These are phyloP conservation scores for Barbarea vulgaris DNA, from an alignment of 345 rosid species.

Conservation along the genomic window DNA sequence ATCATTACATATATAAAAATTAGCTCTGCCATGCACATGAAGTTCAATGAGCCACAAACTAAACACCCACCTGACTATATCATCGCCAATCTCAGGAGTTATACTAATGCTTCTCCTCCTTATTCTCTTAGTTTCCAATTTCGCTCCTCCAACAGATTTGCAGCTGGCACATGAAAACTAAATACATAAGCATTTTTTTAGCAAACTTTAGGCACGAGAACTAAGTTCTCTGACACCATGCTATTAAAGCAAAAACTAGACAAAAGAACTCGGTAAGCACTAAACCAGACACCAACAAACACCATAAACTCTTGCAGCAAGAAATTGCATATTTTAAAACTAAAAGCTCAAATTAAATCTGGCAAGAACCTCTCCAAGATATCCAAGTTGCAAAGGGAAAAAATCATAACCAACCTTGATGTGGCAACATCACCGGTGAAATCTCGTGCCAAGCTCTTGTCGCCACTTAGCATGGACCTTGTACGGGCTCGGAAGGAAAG, in stretches of 20 bases:
- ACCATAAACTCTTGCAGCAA: slow-evolving; percentile 1
- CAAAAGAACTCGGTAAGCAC: slow-evolving; percentile 21
- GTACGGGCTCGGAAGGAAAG: slow-evolving; percentile 78
- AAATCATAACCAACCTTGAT: slow-evolving; percentile 60
- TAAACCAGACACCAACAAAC: slow-evolving; percentile 29
- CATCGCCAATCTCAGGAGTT: slow-evolving; percentile 98
- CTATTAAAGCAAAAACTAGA: slow-evolving; percentile 11
- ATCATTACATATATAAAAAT: not conserved
- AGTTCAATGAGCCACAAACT: slow-evolving; percentile 23
- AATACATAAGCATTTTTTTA: slow-evolving; percentile 17
- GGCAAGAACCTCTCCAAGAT: slow-evolving; percentile 9
- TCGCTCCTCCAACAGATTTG: slow-evolving; percentile 85
- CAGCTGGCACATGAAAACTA: slow-evolving; percentile 41
- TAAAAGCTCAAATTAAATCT: slow-evolving; percentile 4
- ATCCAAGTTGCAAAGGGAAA: not conserved
- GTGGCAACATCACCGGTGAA: slow-evolving; percentile 58
- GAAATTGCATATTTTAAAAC: not conserved
- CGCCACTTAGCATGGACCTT: slow-evolving; percentile 82
- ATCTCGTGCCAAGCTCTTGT: slow-evolving; percentile 63
- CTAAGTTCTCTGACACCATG: slow-evolving; percentile 7
- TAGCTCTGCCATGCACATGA: slow-evolving; percentile 12
- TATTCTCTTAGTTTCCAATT: slow-evolving; percentile 75
- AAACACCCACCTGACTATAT: slow-evolving; percentile 86
- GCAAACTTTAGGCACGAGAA: slow-evolving; percentile 22
- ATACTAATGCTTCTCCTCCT: slow-evolving; percentile 98